Evolutionary conservation across 306 rosid genomes (phyloP).

Genomic region (Hippophae tibetana): DNA sequence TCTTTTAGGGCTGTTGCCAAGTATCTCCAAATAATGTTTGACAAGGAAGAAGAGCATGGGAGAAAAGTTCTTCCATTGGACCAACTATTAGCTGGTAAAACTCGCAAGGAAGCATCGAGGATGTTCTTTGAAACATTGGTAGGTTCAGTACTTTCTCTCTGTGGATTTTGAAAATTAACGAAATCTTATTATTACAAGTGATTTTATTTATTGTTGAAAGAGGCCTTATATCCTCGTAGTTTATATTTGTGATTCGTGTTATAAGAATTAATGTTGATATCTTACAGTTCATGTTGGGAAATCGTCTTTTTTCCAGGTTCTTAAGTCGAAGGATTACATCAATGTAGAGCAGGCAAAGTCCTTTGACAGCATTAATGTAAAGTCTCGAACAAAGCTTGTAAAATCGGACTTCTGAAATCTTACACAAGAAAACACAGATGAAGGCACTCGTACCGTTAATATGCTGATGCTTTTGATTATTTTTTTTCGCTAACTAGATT

Average conservation of each 20-base stretch:
- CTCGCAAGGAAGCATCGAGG: constrained; percentile 73
- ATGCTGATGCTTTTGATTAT: constrained; percentile 25
- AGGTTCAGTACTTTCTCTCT: constrained; percentile 16
- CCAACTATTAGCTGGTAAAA: constrained; percentile 51
- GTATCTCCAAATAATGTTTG: constrained; percentile 80
- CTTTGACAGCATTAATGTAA: constrained; percentile 49
- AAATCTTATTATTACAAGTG: too few species aligned
- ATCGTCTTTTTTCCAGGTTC: constrained; percentile 57
- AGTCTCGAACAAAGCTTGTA: constrained; percentile 77
- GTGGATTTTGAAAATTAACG: too few species aligned
- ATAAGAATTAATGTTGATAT: too few species aligned
- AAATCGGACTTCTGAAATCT: constrained; percentile 76
- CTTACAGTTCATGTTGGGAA: neutral
- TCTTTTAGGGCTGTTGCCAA: constrained; percentile 80
- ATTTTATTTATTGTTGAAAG: too few species aligned
- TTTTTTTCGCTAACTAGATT: constrained; percentile 3
- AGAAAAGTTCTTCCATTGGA: constrained; percentile 64
- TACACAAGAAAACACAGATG: constrained; percentile 24
- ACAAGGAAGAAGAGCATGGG: constrained; percentile 58
- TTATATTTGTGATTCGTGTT: neutral
- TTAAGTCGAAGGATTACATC: constrained; percentile 89
- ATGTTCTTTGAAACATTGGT: constrained; percentile 80
- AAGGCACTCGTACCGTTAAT: constrained; percentile 34
- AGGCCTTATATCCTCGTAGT: neutral
- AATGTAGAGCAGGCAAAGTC: constrained; percentile 78